Conservation (phyloP, 495 filamentous ascomycete species). For the Polyplosphaeria fusca region DNA sequence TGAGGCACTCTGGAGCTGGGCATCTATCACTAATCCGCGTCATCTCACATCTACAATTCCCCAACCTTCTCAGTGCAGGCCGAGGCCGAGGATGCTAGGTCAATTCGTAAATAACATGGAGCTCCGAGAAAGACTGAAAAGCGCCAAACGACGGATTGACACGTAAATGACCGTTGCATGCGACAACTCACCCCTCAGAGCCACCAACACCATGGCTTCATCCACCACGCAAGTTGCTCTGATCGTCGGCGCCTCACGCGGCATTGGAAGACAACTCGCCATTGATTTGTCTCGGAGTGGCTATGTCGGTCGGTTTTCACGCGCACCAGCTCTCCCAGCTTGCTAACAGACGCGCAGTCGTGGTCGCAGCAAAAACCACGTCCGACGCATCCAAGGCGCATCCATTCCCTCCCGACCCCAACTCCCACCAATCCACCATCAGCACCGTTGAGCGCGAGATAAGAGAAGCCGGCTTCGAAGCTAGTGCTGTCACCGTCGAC, state of each 20-base stretch:
- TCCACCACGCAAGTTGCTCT: slow-evolving; percentile 55
- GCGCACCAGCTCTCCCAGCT: not conserved
- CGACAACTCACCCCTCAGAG: no score
- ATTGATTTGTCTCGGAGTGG: slow-evolving; percentile 68
- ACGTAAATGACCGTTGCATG: no score
- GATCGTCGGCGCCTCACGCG: slow-evolving; percentile 69
- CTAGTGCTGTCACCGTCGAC: slow-evolving; percentile 67
- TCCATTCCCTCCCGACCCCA: slow-evolving; percentile 80
- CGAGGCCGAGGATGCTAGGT: not conserved
- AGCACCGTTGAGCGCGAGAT: slow-evolving; percentile 82
- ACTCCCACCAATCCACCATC: slow-evolving; percentile 74
- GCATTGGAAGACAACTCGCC: slow-evolving; percentile 76
- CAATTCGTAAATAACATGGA: not conserved
- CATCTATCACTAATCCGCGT: slow-evolving; percentile 19
- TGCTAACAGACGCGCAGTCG: slow-evolving; percentile 50
- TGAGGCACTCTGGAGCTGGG: slow-evolving; percentile 3
- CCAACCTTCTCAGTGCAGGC: not conserved
- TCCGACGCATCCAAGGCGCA: slow-evolving; percentile 55
- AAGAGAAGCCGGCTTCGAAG: slow-evolving; percentile 59
- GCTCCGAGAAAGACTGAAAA: not conserved
- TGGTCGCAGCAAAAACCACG: slow-evolving; percentile 75
- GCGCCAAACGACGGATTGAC: no score
- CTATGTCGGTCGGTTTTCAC: slow-evolving; percentile 57
- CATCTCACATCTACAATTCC: not conserved
- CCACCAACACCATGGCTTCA: slow-evolving; percentile 28